Conservation (phyloP, 768 basidiomycete species). For the Phlebiopsis gigantea region DNA sequence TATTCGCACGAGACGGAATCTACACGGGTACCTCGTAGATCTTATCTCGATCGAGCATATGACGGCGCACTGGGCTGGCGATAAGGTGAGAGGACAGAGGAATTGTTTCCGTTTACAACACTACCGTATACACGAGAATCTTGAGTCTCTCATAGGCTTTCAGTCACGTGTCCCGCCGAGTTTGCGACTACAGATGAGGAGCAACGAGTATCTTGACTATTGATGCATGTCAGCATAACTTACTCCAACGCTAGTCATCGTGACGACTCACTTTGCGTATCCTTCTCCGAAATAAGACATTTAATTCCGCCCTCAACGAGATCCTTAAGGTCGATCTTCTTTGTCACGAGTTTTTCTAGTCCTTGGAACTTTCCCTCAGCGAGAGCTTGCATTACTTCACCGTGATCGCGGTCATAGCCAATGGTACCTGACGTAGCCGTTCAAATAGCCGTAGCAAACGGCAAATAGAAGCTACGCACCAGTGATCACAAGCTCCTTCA, state of each 20-base stretch:
- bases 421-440: conserved; percentile 25
- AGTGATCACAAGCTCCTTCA: conserved; percentile 34
- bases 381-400: conserved; percentile 35
- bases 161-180: too few relatives aligned
- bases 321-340: conserved; percentile 35
- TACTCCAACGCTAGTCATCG: too few relatives aligned
- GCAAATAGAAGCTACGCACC: conserved; percentile 23
- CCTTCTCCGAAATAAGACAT: conserved; percentile 35
- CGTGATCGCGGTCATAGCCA: conserved; percentile 35
- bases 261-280: conserved; percentile 34
- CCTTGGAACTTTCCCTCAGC: conserved; percentile 33
- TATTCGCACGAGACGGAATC: neutral
- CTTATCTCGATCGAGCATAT: conserved; percentile 3
- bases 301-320: conserved; percentile 39
- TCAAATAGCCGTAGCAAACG: neutral
- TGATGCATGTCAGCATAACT: too few relatives aligned
- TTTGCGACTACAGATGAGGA: too few relatives aligned
- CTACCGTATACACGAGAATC: too few relatives aligned
- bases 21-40: neutral
- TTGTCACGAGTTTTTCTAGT: conserved; percentile 38
- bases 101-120: too few relatives aligned
- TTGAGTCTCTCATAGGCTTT: too few relatives aligned
- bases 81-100: neutral
- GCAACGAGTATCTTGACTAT: too few relatives aligned
- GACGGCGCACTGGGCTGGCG: neutral